A percentile compares a stretch with the other conserved stretches of the same genome.
These are phyloP conservation scores for Ustilago lituana DNA, from an alignment of 1,284 basidiomycete species.

Conservation along the genomic window DNA sequence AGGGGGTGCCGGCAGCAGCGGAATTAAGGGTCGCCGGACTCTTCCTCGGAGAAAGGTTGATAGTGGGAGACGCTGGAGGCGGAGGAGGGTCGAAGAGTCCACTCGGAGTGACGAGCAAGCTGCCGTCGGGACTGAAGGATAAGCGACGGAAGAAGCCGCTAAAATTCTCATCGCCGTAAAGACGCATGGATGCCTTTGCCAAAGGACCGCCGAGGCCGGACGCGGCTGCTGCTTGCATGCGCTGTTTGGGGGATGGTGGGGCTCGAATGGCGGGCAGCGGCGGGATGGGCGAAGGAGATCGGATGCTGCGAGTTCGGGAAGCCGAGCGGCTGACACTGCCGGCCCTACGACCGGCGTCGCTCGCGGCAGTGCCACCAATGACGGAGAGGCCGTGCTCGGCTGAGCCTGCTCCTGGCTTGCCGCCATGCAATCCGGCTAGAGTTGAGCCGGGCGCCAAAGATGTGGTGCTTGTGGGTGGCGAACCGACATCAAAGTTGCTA, in stretches of 20 bases:
- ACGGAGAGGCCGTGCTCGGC: conserved; percentile 16
- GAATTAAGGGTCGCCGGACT: conserved; percentile 22
- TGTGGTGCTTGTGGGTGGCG: conserved; percentile 60
- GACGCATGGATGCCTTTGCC: conserved; percentile 56
- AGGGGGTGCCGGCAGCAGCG: conserved; percentile 1
- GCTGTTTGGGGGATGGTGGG: conserved; percentile 58
- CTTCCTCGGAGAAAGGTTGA: conserved; percentile 41
- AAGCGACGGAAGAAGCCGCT: conserved; percentile 95
- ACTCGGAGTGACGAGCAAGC: conserved; percentile 89
- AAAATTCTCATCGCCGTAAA: conserved; percentile 95
- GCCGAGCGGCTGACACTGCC: conserved; percentile 51
- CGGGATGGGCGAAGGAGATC: conserved; percentile 68
- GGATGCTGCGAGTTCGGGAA: conserved; percentile 53
- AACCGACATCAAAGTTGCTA: conserved; percentile 54
- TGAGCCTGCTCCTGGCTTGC: conserved; percentile 10
- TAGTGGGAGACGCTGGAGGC: conserved; percentile 45
- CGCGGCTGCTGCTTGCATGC: conserved; percentile 53
- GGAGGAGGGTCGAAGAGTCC: conserved; percentile 77
- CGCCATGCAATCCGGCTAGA: conserved; percentile 20
- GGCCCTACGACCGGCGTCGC: conserved; percentile 25
- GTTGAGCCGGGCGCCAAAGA: conserved; percentile 50
- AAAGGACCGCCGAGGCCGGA: conserved; percentile 25
- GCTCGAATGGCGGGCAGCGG: conserved; percentile 66
- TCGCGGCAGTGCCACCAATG: conserved; percentile 5
- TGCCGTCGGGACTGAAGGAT: conserved; percentile 93